Conservation (phyloP, 2,329 filamentous ascomycete genomes). For the Scortechinia acanthostroma region DNA sequence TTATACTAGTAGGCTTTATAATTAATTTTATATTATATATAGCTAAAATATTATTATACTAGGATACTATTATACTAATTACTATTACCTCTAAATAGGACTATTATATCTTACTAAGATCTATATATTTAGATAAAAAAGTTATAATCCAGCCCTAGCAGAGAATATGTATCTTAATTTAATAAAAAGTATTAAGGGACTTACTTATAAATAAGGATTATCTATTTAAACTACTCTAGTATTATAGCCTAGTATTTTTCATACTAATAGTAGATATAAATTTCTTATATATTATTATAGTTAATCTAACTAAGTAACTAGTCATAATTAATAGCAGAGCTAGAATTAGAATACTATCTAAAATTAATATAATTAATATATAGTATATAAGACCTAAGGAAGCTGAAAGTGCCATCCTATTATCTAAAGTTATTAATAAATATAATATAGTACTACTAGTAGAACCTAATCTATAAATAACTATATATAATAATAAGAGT, state of each 20-base stretch:
- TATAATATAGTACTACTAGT: too few species aligned
- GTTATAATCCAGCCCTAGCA: too few species aligned
- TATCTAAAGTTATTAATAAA: too few species aligned
- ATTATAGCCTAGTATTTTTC: not conserved
- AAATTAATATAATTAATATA: not conserved
- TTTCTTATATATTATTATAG: not conserved
- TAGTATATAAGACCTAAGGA: not conserved
- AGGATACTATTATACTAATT: too few species aligned
- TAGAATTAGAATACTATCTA: not conserved
- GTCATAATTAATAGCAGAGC: constrained; percentile 1
- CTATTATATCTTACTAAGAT: too few species aligned
- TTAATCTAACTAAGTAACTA: not conserved
- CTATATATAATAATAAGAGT: not conserved
- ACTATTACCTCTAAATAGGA: too few species aligned
- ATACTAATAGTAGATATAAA: not conserved
- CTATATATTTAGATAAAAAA: too few species aligned
- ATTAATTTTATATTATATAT: too few species aligned
- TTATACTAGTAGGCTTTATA: too few species aligned
- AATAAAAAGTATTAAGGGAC: not conserved
- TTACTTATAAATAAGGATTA: not conserved
- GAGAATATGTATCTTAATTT: too few species aligned
- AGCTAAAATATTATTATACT: too few species aligned
- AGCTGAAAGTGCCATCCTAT: not conserved
- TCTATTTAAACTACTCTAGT: not conserved
- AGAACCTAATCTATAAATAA: too few species aligned